Conservation (phyloP, 495 filamentous ascomycete species). For the Bacidia rubella region DNA sequence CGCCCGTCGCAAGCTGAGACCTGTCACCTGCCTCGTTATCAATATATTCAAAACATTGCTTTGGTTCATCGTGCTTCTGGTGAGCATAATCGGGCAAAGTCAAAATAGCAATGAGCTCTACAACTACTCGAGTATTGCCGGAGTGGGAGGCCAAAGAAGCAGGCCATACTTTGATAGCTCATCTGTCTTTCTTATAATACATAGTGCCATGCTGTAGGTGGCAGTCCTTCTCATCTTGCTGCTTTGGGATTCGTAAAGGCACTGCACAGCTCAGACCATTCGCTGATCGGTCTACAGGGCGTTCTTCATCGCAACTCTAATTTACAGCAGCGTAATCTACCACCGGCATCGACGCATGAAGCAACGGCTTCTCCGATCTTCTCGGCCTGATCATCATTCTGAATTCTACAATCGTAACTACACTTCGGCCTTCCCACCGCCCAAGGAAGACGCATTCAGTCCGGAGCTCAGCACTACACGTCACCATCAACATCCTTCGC, state of each 20-base stretch:
- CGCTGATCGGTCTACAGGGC: conserved; percentile 10
- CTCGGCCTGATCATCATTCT: no score
- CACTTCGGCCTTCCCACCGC: no score
- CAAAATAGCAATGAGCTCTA: neutral
- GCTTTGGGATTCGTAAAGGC: no score
- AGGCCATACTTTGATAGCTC: neutral
- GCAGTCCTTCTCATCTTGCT: no score
- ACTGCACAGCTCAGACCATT: no score
- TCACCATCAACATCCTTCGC: no score
- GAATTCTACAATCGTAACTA: no score
- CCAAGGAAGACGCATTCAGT: no score
- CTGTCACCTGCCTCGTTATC: conserved; percentile 20
- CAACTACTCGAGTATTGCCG: neutral
- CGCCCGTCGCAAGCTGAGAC: conserved; percentile 18
- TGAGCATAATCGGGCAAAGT: conserved; percentile 11
- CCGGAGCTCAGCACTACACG: no score
- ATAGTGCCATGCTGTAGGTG: neutral
- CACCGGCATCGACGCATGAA: conserved; percentile 18
- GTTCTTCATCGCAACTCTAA: conserved; percentile 20
- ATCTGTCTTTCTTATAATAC: neutral
- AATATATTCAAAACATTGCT: conserved; percentile 21
- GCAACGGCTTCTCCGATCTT: no score
- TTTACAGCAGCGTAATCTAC: conserved; percentile 25
- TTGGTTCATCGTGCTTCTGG: conserved; percentile 19
- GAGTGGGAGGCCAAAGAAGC: neutral